Base-by-base conservation (phyloP, 768 basidiomycete genomes). In the Amanita rubescens region DNA sequence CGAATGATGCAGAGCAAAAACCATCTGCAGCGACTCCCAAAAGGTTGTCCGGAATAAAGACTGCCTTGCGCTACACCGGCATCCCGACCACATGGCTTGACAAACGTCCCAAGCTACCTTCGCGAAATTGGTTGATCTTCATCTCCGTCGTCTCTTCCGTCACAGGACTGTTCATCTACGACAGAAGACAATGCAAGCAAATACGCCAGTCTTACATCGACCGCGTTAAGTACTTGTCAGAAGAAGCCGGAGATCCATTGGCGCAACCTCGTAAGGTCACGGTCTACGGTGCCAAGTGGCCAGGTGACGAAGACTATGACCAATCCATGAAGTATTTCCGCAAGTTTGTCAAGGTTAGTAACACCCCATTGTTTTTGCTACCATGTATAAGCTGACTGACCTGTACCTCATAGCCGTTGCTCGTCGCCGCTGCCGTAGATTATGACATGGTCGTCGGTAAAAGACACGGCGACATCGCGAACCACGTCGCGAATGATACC, bases 101-200 rank as follows among this genome's bases (percentile, higher is more conserved):
- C 59, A 90, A 88, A 65, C 81, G 87, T 33, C 94, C 94, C 2
- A 83, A 81, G 58, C 76, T 94, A 14, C 95, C 94, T 3, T 92
- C 90, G 0, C 79, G 91, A 57, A 96, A 96, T 62, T 94, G 92
- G 93, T 81, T 91, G 59, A 93, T 95, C 62, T 97, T 98, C 72
- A 77, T 93, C 53, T 76, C 83, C 25, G 69, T 92, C 60, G 85
- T 90, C 3, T 82, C 84, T 12, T 77, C 85, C 5, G 60, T 87
- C 30, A 62, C 84, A 3, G 87, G 86, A 20, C 76, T 80, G 51
- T 96, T 92, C 71, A 72, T 81, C 50, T 94, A 96, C 68, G 96
- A 99, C 77, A 81, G 94, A 27, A 70, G 74, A 56, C 75, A 93
- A 71, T 94, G 91, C 69, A 84, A 80, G 59, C 65, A 72, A 44